Conservation (phyloP, 768 basidiomycete genomes). For the Lenzites betulinus region DNA sequence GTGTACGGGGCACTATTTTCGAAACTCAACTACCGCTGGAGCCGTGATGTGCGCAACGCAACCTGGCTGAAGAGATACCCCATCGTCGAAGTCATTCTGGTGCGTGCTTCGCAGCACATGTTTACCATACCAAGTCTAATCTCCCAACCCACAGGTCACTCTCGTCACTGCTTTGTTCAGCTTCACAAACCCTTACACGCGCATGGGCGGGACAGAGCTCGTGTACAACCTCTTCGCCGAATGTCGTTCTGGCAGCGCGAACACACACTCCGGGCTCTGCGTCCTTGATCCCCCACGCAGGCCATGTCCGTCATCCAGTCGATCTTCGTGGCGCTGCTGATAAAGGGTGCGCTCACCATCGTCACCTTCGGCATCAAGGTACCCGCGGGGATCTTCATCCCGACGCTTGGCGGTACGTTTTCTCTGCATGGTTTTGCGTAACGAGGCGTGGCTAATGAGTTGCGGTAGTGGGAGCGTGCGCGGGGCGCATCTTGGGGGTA, state of each 20-base stretch:
- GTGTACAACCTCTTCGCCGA: constrained; percentile 91
- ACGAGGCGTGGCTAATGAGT: background rate
- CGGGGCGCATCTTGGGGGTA: constrained; percentile 86
- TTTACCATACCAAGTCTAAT: background rate
- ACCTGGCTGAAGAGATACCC: constrained; percentile 84
- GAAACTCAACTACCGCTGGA: constrained; percentile 89
- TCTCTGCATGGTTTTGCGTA: background rate
- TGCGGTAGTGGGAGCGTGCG: constrained; percentile 78
- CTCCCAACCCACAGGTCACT: constrained; percentile 57
- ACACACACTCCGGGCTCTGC: constrained; percentile 70
- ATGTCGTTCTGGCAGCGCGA: constrained; percentile 60
- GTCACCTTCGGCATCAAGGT: constrained; percentile 93
- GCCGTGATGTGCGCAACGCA: constrained; percentile 74
- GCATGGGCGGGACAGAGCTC: constrained; percentile 95
- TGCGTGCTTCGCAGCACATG: constrained; percentile 39
- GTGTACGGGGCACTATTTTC: constrained; percentile 94
- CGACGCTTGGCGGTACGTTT: constrained; percentile 65
- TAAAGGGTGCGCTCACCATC: constrained; percentile 80
- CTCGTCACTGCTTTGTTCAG: constrained; percentile 73
- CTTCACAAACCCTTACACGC: constrained; percentile 87
- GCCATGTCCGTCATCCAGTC: constrained; percentile 64
- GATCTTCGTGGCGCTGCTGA: constrained; percentile 74
- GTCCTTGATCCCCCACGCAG: constrained; percentile 58
- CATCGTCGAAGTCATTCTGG: constrained; percentile 78
- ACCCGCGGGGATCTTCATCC: constrained; percentile 96